Evolutionary conservation across 768 basidiomycete species (phyloP).

Genomic region (Basidioascus undulatus): DNA sequence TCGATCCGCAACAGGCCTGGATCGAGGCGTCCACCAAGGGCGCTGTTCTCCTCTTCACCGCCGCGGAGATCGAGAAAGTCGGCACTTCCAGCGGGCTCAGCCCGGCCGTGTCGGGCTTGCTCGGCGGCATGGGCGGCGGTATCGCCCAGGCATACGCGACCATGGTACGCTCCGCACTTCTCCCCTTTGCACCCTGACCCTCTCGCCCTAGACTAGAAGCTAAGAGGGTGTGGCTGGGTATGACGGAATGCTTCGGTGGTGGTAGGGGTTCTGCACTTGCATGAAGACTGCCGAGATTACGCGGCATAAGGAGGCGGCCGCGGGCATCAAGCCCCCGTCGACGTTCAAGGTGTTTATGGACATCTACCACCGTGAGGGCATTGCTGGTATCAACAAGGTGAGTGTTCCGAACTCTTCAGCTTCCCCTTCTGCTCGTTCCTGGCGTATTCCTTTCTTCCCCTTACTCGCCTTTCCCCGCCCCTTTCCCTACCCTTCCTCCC

Average conservation of each 20-base stretch:
- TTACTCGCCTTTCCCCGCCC: not conserved
- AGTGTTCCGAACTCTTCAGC: too few species aligned
- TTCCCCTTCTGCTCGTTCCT: too few species aligned
- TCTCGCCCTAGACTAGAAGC: too few species aligned
- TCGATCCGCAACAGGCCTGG: conserved; percentile 59
- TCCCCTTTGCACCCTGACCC: too few species aligned
- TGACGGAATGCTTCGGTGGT: too few species aligned
- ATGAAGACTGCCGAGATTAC: conserved; percentile 99
- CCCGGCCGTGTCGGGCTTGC: conserved; percentile 58
- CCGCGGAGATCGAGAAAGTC: conserved; percentile 72
- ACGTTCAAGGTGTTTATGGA: conserved; percentile 89
- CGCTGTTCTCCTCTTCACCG: conserved; percentile 81
- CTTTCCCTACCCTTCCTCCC: not conserved
- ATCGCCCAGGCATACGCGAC: conserved; percentile 94
- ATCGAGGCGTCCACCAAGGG: conserved; percentile 98
- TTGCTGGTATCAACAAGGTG: conserved; percentile 95
- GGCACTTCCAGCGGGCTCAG: conserved; percentile 40
- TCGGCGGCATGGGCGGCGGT: conserved; percentile 96
- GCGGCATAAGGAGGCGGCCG: conserved; percentile 66
- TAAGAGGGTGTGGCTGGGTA: too few species aligned
- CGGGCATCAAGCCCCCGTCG: conserved; percentile 53
- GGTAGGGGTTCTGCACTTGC: conserved; percentile 83
- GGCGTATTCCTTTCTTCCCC: too few species aligned
- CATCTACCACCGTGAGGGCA: conserved; percentile 78
- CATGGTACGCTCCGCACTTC: conserved; percentile 31